Conservation (phyloP, 805 yeast species). For the Yarrowia keelungensis region DNA sequence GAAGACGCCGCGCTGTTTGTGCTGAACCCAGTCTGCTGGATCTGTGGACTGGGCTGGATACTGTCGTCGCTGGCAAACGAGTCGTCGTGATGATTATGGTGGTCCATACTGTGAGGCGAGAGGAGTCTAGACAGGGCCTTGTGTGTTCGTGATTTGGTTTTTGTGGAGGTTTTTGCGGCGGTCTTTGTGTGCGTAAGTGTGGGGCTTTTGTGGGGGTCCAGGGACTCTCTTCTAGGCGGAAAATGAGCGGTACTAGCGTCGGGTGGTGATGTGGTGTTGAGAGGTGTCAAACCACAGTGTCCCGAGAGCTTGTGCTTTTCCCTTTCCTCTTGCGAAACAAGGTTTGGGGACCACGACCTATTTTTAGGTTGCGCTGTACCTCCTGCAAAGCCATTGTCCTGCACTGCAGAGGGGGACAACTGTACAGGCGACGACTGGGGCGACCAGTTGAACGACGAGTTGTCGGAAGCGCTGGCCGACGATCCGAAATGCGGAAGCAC, state of each 20-base stretch:
- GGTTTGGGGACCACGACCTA: constrained; percentile 8
- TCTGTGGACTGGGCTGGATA: constrained; percentile 40
- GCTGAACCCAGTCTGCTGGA: constrained; percentile 24
- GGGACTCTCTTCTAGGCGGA: not conserved
- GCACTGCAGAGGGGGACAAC: constrained; percentile 2
- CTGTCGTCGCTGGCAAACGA: constrained; percentile 22
- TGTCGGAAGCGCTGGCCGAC: constrained; percentile 11
- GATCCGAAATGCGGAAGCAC: constrained; percentile 9
- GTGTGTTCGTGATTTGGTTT: too few relatives aligned
- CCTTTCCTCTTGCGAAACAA: constrained; percentile 26
- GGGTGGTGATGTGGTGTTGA: constrained; percentile 6
- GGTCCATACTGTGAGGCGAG: not conserved
- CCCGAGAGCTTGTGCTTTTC: constrained; percentile 7
- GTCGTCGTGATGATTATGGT: not conserved
- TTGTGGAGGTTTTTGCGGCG: not conserved
- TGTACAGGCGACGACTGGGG: constrained; percentile 21
- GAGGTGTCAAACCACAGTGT: not conserved
- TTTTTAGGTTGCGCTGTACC: constrained; percentile 33
- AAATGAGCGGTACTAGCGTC: too few relatives aligned
- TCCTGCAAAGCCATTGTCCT: constrained; percentile 19
- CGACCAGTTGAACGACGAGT: constrained; percentile 18
- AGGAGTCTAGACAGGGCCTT: too few relatives aligned
- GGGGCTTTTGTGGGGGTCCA: not conserved
- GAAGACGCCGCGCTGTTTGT: constrained; percentile 9
- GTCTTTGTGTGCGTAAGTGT: not conserved